phyloP scores from a whole-genome alignment of 139 green algal species.

The Chlamydomonas sp. region DNA sequence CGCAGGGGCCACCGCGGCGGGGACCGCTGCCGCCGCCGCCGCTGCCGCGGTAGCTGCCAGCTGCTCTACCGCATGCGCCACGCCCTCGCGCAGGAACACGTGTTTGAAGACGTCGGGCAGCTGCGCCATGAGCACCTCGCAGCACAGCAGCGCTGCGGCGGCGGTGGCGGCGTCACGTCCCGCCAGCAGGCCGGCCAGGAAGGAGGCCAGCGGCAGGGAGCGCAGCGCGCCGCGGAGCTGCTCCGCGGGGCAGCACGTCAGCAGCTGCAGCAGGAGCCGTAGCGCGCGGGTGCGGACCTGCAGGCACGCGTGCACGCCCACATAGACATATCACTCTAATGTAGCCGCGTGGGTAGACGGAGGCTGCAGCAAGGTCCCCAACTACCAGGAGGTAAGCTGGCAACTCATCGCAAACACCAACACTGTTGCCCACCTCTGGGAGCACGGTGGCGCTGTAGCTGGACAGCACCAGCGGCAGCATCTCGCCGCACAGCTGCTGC shows the following conservation, averaged over 20 bases:
- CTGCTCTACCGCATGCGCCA: conserved; percentile 88
- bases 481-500: conserved; percentile 63
- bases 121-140: conserved; percentile 92
- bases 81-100: conserved; percentile 93
- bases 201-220: conserved; percentile 79
- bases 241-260: conserved; percentile 62
- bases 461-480: conserved; percentile 86
- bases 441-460: conserved; percentile 73
- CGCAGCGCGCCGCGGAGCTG: conserved; percentile 74
- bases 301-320: background rate
- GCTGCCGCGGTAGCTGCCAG: conserved; percentile 59
- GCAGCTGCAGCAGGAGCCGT: conserved; percentile 73
- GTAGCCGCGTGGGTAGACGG: no score
- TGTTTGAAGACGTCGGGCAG: conserved; percentile 78
- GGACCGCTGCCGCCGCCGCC: background rate
- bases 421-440: conserved; percentile 56
- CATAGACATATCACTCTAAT: no score
- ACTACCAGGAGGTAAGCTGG: no score
- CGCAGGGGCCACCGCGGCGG: background rate
- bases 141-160: conserved; percentile 35
- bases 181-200: conserved; percentile 85
- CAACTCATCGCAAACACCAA: no score
- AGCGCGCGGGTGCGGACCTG: conserved; percentile 82
- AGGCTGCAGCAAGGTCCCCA: no score
- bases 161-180: conserved; percentile 68